Base-by-base conservation (phyloP, 2,329 filamentous ascomycete species). In the Cladophialophora psammophila region DNA sequence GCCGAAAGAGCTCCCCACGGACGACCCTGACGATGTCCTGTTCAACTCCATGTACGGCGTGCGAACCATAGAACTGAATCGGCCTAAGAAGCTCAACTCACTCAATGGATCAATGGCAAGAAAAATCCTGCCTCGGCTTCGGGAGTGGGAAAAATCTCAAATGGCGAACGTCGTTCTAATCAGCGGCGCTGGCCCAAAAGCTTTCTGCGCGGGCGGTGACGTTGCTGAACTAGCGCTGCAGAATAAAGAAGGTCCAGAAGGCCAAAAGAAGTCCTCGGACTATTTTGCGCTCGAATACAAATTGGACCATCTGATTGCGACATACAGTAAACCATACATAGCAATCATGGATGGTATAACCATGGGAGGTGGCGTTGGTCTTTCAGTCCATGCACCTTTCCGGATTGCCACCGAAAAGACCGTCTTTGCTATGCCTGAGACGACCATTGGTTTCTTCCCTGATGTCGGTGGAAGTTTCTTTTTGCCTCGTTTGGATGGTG, bases 391-490 rank as follows among this genome's bases (percentile, higher is more conserved):
- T 80, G 94, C 95, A 2, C 96, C 95, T 2, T 94, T 99, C 85
- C 87, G 95, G 68, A 96, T 99, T 76, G 95, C 95, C 42, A 99
- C 95, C 2, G 95, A 99, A 81, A 91, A 90, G 76, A 99, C 95
- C 5, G 82, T 96, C 56, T 98, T 99, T 75, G 94, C 96, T 73
- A 99, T 99, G 95, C 95, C 95, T 35, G 95, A 99, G 82, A 99
- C 95, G 3, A 96, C 89, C 8, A 99, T 99, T 76, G 95, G 95
- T 45, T 97, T 98, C 85, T 99, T 99, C 85, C 95, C 96, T 6
- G 96, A 99, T 76, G 95, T 99, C 57, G 95, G 95, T 68, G 96
- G 91, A 36, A 96, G 92, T 10, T 99, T 98, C 84, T 98, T 98
- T 85, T 84, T 99, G 62, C 92, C 95, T 15, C 87, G 93, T 70